Conservation (phyloP, 2,329 filamentous ascomycete species). For the Neofusicoccum ribis region DNA sequence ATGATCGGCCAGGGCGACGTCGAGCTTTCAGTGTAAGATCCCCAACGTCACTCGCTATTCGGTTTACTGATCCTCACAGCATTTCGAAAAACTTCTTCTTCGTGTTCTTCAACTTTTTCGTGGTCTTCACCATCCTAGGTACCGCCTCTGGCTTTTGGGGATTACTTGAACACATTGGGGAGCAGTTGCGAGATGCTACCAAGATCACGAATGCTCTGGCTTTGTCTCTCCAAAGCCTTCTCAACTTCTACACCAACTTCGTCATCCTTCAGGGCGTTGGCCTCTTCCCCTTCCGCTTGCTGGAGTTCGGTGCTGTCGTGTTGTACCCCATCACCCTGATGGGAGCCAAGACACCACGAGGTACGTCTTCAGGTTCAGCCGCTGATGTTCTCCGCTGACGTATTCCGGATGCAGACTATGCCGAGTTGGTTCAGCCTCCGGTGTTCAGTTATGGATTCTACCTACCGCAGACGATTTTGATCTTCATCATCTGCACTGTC, state of each 20-base stretch:
- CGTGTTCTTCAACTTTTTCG: slow-evolving; percentile 97
- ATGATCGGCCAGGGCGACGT: slow-evolving; percentile 95
- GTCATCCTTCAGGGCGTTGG: slow-evolving; percentile 94
- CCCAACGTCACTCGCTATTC: not conserved
- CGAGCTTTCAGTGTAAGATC: slow-evolving; percentile 69
- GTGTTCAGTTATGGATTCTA: slow-evolving; percentile 96
- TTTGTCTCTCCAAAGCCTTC: slow-evolving; percentile 69
- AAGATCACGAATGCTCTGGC: slow-evolving; percentile 76
- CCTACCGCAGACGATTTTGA: slow-evolving; percentile 84
- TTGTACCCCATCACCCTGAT: slow-evolving; percentile 80
- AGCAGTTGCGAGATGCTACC: slow-evolving; percentile 76
- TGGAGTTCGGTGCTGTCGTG: slow-evolving; percentile 84
- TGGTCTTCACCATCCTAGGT: slow-evolving; percentile 87
- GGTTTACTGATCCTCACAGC: not conserved
- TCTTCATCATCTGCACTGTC: slow-evolving; percentile 93
- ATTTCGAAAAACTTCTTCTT: slow-evolving; percentile 99
- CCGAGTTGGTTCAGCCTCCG: slow-evolving; percentile 77
- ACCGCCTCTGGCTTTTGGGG: slow-evolving; percentile 74
- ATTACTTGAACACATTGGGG: slow-evolving; percentile 63
- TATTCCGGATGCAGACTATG: slow-evolving; percentile 60
- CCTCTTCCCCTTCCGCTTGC: slow-evolving; percentile 84
- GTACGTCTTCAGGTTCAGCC: slow-evolving; percentile 30
- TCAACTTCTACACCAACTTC: slow-evolving; percentile 88
- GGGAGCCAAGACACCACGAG: slow-evolving; percentile 78
- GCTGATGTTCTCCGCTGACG: not conserved